Percentiles rank a stretch among this genome's conserved stretches.
Evolutionary conservation across 805 yeast genomes (phyloP).

Genomic region (Cyberlindnera lachancei): DNA sequence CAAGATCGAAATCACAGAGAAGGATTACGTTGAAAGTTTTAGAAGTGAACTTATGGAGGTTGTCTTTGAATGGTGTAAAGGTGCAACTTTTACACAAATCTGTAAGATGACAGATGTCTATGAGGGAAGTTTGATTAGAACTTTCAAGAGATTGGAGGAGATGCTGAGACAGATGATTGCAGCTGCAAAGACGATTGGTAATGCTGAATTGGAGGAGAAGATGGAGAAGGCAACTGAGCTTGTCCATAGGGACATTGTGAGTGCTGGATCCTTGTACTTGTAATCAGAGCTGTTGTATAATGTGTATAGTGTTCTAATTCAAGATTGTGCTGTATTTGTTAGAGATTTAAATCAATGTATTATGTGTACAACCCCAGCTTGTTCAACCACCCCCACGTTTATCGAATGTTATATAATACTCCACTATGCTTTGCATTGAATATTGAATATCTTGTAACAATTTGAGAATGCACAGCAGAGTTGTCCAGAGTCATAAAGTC

Average conservation of each 20-base stretch:
- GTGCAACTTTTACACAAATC: constrained; percentile 92
- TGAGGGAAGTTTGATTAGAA: constrained; percentile 92
- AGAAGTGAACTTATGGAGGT: constrained; percentile 96
- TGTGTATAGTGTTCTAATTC: no score
- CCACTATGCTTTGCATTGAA: no score
- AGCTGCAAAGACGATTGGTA: constrained; percentile 94
- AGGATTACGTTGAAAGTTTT: constrained; percentile 87
- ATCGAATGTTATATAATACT: no score
- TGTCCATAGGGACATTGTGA: constrained; percentile 92
- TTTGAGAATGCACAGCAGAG: no score
- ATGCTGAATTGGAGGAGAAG: constrained; percentile 73
- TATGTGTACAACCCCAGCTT: no score
- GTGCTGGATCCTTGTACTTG: constrained; percentile 89
- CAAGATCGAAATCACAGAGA: constrained; percentile 83
- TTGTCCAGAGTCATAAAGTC: no score
- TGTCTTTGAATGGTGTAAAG: constrained; percentile 93
- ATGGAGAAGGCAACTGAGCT: constrained; percentile 81
- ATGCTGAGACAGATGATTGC: constrained; percentile 80
- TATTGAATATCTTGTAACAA: no score
- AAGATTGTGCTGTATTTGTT: not conserved
- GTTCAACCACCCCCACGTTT: no score
- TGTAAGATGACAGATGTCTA: constrained; percentile 99
- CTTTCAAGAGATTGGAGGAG: constrained; percentile 92
- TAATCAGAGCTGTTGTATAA: no score
- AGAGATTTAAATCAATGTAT: no score